phyloP scores from a whole-genome alignment of 2,329 filamentous ascomycete species.

The Aotearoamyces nothofagi region DNA sequence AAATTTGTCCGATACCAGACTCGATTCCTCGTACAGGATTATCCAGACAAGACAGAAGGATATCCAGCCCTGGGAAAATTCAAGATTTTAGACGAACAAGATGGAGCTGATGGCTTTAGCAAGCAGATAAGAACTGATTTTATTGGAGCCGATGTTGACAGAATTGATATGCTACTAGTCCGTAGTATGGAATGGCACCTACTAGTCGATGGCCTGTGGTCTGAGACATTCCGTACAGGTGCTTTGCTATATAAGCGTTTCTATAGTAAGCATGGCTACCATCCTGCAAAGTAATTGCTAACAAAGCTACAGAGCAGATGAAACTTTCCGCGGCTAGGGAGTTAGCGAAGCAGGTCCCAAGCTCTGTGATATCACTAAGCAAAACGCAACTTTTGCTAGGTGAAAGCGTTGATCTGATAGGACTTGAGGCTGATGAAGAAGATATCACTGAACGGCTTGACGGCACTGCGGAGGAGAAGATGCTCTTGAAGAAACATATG shows the following conservation, averaged over 20 bases:
- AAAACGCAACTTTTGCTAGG: conserved; percentile 24
- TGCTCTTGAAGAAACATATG: conserved; percentile 20
- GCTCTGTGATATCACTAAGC: conserved; percentile 23
- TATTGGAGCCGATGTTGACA: conserved; percentile 47
- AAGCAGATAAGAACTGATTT: conserved; percentile 57
- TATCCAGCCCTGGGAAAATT: conserved; percentile 30
- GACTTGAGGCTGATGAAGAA: conserved; percentile 12
- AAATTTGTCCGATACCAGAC: conserved; percentile 61
- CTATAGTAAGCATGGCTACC: conserved; percentile 57
- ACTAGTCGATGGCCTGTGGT: conserved; percentile 57
- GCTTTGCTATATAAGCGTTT: conserved; percentile 70
- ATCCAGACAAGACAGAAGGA: conserved; percentile 23
- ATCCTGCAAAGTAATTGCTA: conserved; percentile 1
- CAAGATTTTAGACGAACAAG: conserved; percentile 28
- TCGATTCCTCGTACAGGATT: conserved; percentile 33
- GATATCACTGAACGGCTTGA: conserved; percentile 18
- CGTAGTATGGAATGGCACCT: conserved; percentile 75
- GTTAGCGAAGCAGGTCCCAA: conserved; percentile 32
- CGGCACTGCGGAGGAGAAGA: conserved; percentile 21
- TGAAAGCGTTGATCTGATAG: conserved; percentile 21
- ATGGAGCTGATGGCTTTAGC: conserved; percentile 31
- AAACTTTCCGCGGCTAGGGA: conserved; percentile 37
- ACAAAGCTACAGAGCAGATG: conserved; percentile 19
- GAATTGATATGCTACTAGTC: conserved; percentile 57
- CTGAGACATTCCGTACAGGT: conserved; percentile 51